phyloP scores from a whole-genome alignment of 1,139 yeast species.

The Pichia sp. region DNA sequence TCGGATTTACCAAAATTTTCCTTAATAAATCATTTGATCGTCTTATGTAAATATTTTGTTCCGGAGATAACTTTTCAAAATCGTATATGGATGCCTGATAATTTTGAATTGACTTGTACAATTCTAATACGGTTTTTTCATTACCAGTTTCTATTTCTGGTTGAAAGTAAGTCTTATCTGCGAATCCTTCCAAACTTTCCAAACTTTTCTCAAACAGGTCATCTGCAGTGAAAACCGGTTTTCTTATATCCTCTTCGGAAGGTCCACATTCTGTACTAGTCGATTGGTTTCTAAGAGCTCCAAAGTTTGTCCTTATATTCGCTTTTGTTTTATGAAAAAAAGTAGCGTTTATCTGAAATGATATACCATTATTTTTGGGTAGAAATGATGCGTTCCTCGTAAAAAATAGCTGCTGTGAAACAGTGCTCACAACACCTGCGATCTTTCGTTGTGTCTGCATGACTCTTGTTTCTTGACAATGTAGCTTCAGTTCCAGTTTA shows the following conservation, averaged over 20 bases:
- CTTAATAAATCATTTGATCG: constrained; percentile 23
- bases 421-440: neutral
- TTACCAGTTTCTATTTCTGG: neutral
- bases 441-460: neutral
- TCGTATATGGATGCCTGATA: constrained; percentile 27
- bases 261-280: constrained; percentile 1
- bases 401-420: neutral
- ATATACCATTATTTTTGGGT: neutral
- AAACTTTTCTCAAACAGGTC: constrained; percentile 21
- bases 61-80: constrained; percentile 22
- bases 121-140: constrained; percentile 2
- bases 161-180: constrained; percentile 15
- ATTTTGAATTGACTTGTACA: constrained; percentile 17
- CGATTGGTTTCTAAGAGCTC: constrained; percentile 11
- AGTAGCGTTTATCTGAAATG: neutral
- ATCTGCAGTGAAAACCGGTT: constrained; percentile 17
- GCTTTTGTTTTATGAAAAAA: neutral
- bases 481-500: neutral
- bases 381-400: neutral
- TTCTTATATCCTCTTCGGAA: neutral
- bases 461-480: neutral
- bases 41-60: constrained; percentile 20
- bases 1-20: constrained; percentile 9
- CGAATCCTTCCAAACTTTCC: constrained; percentile 17
- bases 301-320: too few relatives aligned